Evolutionary conservation across 1,284 basidiomycete species (phyloP), one percentile per base, ranked within the genome.

Genomic region (Fistulinella staudtii): DNA sequence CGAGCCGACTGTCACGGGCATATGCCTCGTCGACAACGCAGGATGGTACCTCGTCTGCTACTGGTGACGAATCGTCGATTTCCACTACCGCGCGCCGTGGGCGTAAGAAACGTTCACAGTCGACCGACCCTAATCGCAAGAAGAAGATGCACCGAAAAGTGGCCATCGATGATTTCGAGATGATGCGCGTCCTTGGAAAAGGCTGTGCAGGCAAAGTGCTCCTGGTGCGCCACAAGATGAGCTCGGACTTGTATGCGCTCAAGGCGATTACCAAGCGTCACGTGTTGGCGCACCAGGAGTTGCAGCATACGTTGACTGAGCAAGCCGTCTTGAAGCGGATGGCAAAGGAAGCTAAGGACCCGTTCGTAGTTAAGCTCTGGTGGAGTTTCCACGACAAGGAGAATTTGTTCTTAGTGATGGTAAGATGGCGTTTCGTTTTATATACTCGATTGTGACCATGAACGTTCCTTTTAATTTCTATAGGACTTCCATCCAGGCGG

Each of bases 251-350:
- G 39, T 93, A 88, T 64, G 94, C 94, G 23, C 79, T 97, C 72
- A 98, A 98, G 71, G 93, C 93, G 5, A 95, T 98, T 68, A 93
- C 91, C 46, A 98, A 97, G 70, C 80, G 91, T 43, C 92, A 96
- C 65, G 94, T 98, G 23, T 74, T 98, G 36, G 91, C 92, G 2
- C 92, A 97, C 61, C 91, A 94, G 64, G 95, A 98, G 67, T 72
- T 98, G 42, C 85, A 89, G 58, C 95, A 98, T 69, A 97, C 94
- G 2, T 73, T 96, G 45, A 94, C 93, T 2, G 95, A 98, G 67
- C 91, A 96, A 65, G 84, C 88, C 10, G 93, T 98, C 17, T 69
- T 98, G 56, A 92, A 89, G 67, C 77, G 89, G 40, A 94, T 97
- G 85, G 83, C 87, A 2, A 80, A 81, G 8, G 79, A 89, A 57